Evolutionary conservation across 2,329 filamentous ascomycete species (phyloP), one percentile per base, ranked within the genome.

Genomic region (Fusarium devonianum): DNA sequence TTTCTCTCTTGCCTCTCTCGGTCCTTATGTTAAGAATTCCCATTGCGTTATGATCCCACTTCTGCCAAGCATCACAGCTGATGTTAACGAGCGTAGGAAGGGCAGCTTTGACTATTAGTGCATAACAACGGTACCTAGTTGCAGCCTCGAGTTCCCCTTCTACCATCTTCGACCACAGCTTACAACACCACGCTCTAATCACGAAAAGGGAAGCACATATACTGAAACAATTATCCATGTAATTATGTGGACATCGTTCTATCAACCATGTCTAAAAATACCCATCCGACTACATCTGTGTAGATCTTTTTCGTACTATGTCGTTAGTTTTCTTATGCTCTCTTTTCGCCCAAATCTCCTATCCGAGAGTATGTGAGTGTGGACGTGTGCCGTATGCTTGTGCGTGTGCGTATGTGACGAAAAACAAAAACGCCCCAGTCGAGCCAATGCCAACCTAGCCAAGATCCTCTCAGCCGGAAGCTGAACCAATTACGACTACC

Each of bases 261-360:
- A 59, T 63, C 36, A 32, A 59, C 53, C 48, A 58, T 43, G 47
- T 62, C 59, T 58, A 63, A 51, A 47, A 42, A 41, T 60, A 37
- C 53, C 55, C 26, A 52, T 34, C 48, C 49, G 41, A 56, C 61
- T 62, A 65, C 60, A 56, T 53, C 42, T 61, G 44, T 63, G 56
- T 64, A 59, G 61, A 60, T 59, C 61, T 50, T 60, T 62, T 44
- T 64, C 62, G 65, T 64, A 59, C 62, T 63, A 52, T 42, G 58
- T 65, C 62, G 60, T 65, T 65, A 65, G 56, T 28, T 37, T 19
- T 43, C 33, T 38, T 49, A n/a, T 47, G 46, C 46, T 47, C 47
- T 49, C 46, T 46, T 46, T 43, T 57, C 41, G 32, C 50, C 43
- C 49, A 38, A 19, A 45, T 47, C 34, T 60, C 48, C 43, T 47